Evolutionary conservation across 306 rosid genomes (phyloP), one percentile per base, ranked within the genome.

Genomic region (Arachis hypogaea): DNA sequence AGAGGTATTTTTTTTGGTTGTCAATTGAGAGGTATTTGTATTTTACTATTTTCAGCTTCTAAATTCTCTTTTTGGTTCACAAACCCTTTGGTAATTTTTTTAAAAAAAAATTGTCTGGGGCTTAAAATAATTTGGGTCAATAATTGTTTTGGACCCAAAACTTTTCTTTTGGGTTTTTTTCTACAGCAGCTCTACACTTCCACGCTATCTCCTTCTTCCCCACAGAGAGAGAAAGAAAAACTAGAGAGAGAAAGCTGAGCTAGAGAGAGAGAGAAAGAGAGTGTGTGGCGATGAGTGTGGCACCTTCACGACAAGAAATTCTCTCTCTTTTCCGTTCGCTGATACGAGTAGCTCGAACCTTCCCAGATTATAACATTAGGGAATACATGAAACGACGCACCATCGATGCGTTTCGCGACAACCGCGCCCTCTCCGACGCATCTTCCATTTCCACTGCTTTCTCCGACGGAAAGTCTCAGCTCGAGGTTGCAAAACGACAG

Each of bases 341-440:
- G 8, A 81, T 88, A 4, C 88, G 93, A 2, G 72, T 85, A 0
- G 86, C 93, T 2, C 88, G 90, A 9, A 71, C 69, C 38, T 88
- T 93, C 68, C 71, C 82, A 33, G 95, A 93, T 73, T 93, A 90
- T 88, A 92, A 92, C 87, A 78, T 90, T 42, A 80, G 85, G 51
- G 97, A 93, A 72, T 90, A 93, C 91, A 61, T 87, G 9, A 88
- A 82, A 85, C 88, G 83, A 78, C 90, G 93, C 7, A 78, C 93
- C 72, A 6, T 86, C 44, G 96, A 90, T 11, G 88, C 87, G 61
- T 90, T 90, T 69, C 96, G 85, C 60, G 61, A 71, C 7, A 88
- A 81, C 64, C 83, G 63, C 11, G 28, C n/a, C 61, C 88, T 93
- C n/a, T 76, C 93, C 0, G 90, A 87, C 36, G 57, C 85, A 3